Evolutionary conservation across 1,284 basidiomycete genomes (phyloP), one percentile per base, ranked within the genome.

Genomic region (Cryptococcus sp.): DNA sequence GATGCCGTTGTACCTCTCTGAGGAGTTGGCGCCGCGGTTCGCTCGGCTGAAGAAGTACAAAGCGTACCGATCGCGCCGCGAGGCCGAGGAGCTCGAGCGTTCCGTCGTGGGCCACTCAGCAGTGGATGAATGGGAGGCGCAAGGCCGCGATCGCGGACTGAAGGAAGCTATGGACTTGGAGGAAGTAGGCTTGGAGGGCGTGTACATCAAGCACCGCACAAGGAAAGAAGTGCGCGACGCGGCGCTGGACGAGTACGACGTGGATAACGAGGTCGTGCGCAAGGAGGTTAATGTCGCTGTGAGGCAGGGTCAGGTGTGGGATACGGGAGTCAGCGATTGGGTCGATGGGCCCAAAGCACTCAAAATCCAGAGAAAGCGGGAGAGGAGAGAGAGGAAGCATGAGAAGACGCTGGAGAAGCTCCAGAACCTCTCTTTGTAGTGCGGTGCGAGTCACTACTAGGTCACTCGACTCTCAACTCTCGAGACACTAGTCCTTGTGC

Each of bases 1-100:
- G 20, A 78, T 79, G 77, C 78, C 78, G 0, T 60, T 79, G 4
- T 78, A 76, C 62, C 67, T 79, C 19, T 64, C 62, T 40, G 75
- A 79, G 51, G 78, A 79, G 62, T 67, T 79, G 0, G 68, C 70
- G 20, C 77, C 77, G 25, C 67, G 78, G 56, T 77, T 74, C 60
- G 69, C 69, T 16, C 70, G 70, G n/a, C 62, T 65, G 11, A 78
- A 77, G 64, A 61, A 61, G 49, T 70, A 66, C 44, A 56, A 62
- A 39, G 74, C 68, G 1, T 76, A 65, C 66, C 68, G 67, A 48
- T 59, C 62, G 6, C 62, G 75, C 42, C 62, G 69, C 19, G 63
- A 67, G 31, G 52, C 53, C n/a, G 68, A 71, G 49, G 59, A 53
- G n/a, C 27, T 47, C 5, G 70, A 69, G 53, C 64, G 69, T 38